These are phyloP conservation scores for Rutstroemia sydowiana DNA, from an alignment of 2,329 filamentous ascomycete species.

Conservation along the genomic window DNA sequence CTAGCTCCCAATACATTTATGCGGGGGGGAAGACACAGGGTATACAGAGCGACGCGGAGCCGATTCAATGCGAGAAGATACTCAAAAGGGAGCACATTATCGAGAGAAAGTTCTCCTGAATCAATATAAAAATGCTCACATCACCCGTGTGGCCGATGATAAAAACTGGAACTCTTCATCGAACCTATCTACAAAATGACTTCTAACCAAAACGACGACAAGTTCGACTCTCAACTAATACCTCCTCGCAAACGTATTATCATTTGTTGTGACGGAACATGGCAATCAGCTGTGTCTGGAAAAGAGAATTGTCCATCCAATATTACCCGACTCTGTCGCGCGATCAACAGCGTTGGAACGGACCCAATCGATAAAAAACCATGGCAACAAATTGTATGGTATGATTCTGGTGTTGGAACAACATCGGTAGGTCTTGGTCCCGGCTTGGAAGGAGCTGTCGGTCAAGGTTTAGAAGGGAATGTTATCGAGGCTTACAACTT, in stretches of 20 bases:
- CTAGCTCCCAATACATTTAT: too few species aligned
- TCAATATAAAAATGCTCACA: too few species aligned
- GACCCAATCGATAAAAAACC: not conserved
- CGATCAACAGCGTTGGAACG: not conserved
- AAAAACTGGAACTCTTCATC: too few species aligned
- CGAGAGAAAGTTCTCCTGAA: too few species aligned
- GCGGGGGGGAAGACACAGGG: too few species aligned
- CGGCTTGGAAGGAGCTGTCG: not conserved
- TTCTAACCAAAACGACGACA: too few species aligned
- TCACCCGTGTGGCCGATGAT: too few species aligned
- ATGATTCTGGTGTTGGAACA: slow-evolving; percentile 9
- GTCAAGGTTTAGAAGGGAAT: slow-evolving; percentile 10
- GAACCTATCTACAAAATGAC: too few species aligned
- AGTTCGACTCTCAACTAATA: not conserved
- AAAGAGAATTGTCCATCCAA: slow-evolving; percentile 1
- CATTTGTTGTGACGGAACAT: slow-evolving; percentile 5
- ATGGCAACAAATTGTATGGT: slow-evolving; percentile 4
- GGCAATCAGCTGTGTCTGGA: slow-evolving; percentile 1
- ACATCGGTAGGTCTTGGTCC: not conserved
- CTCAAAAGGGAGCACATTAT: too few species aligned
- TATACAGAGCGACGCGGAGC: too few species aligned
- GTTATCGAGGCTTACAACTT: slow-evolving; percentile 32
- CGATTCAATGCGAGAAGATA: too few species aligned
- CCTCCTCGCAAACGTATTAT: not conserved
- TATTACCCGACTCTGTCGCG: not conserved